Evolutionary conservation across 352 stramenopile species (phyloP).

Genomic region (Globisporangium nunn): DNA sequence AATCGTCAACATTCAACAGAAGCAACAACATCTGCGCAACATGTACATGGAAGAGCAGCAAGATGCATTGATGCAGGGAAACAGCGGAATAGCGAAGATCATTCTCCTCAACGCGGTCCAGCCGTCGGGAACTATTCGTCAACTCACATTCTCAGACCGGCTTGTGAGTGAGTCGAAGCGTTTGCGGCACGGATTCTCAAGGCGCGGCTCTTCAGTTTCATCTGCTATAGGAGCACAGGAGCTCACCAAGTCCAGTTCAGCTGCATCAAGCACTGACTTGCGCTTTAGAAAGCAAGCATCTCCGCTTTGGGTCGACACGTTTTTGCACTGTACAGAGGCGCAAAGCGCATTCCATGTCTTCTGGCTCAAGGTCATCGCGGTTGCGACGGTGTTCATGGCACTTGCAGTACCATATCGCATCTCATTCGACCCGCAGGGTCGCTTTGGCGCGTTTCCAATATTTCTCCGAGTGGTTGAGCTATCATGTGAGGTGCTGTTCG

Average conservation of each 20-base stretch:
- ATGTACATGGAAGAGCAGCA: slow-evolving; percentile 58
- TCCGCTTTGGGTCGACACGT: slow-evolving; percentile 40
- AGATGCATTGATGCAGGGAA: slow-evolving; percentile 14
- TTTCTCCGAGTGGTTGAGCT: slow-evolving; percentile 25
- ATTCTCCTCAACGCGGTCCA: slow-evolving; percentile 5
- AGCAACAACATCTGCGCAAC: slow-evolving; percentile 32
- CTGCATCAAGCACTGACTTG: neutral
- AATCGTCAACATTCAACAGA: slow-evolving; percentile 31
- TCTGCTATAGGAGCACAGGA: neutral
- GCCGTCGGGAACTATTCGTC: slow-evolving; percentile 1
- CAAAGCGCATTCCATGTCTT: slow-evolving; percentile 40
- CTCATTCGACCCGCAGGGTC: slow-evolving; percentile 34
- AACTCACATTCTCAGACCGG: neutral
- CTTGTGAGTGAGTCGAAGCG: neutral
- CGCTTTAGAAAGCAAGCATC: slow-evolving; percentile 4
- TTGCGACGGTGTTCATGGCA: slow-evolving; percentile 32
- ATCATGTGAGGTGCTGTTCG: slow-evolving; percentile 37
- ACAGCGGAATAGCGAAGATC: slow-evolving; percentile 13
- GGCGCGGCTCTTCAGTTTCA: neutral
- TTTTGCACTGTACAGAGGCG: slow-evolving; percentile 36
- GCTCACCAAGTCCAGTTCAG: no score
- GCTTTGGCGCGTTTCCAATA: slow-evolving; percentile 13
- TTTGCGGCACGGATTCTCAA: neutral
- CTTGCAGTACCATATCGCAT: slow-evolving; percentile 49
- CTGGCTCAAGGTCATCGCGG: slow-evolving; percentile 39